These are phyloP conservation scores for Selaginella moellendorffii DNA, from an alignment of 75 land plant genomes.

Conservation along the genomic window DNA sequence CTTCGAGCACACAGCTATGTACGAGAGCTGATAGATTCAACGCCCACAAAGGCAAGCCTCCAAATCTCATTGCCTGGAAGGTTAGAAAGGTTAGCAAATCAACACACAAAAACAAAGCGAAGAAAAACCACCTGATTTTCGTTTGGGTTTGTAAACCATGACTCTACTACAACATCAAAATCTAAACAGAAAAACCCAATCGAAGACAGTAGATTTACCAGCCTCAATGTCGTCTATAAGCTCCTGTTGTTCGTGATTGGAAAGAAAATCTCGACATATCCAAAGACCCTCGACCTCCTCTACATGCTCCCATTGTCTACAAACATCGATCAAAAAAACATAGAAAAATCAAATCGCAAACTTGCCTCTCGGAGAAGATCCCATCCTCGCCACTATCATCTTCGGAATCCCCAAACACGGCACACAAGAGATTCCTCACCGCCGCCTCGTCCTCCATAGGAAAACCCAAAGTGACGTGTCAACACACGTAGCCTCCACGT, in stretches of 20 bases:
- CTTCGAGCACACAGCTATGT: background rate
- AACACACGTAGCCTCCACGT: too few relatives aligned
- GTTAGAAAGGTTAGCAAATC: background rate
- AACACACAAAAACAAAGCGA: background rate
- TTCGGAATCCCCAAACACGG: background rate
- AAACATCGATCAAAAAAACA: background rate
- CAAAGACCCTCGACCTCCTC: background rate
- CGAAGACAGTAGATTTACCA: too few relatives aligned
- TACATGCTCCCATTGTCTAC: background rate
- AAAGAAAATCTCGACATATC: background rate
- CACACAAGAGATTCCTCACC: background rate
- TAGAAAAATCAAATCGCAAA: background rate
- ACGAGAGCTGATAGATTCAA: conserved; percentile 36
- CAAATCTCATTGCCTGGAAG: conserved; percentile 85
- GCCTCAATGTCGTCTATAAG: background rate
- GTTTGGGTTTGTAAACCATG: background rate
- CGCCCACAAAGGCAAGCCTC: conserved; percentile 79
- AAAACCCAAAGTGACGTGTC: too few relatives aligned
- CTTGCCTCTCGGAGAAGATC: background rate
- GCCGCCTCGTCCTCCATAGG: background rate
- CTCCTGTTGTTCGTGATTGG: background rate
- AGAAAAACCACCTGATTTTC: background rate
- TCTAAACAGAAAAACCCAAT: background rate
- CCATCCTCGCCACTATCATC: background rate
- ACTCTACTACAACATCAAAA: background rate